Base-by-base conservation (phyloP, 441 rosid genomes). In the Syzygium syzygioides region DNA sequence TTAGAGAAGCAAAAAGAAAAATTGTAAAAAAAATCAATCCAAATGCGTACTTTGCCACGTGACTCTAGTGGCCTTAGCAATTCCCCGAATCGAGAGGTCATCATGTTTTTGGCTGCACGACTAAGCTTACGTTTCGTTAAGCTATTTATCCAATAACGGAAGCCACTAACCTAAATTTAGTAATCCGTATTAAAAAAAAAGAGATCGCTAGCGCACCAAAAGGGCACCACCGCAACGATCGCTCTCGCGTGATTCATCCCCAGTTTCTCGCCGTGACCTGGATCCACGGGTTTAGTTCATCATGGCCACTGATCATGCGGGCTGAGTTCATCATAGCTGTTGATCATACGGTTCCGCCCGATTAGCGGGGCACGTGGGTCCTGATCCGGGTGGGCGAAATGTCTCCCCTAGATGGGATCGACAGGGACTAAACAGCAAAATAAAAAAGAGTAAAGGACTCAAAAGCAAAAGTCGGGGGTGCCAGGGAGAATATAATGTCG, bases 171-270 rank as follows among this genome's bases (percentile, higher is more conserved):
- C 76, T 66, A 32, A 30, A 68, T 34, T 68, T 68, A 9, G 26
- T 68, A 68, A 0, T 9, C 34, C 79, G 4, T 3, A n/a, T n/a
- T n/a, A 0, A 0, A 7, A 45, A 7, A 0, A 0, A 1, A 9
- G 34, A 68, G 34, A 10, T 68, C 79, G 4, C 48, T 19, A 34
- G 25, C 79, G 4, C 12, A 4, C 32, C 3, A 32, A 18, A 2
- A 32, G 45, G 4, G 45, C 4, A 32, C 15, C 9, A 66, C 15
- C 0, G 2, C 4, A 17, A 3, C 2, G 68, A n/a, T 34, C 34
- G 6, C 37, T 64, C 19, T 64, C 0, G 48, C 25, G 1, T 32
- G 14, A 18, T 20, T 19, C 34, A 18, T 32, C 7, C 25, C 6
- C 3, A 0, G 18, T 17, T 9, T 66, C 25, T 9, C 9, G 14